Evolutionary conservation across 768 basidiomycete genomes (phyloP), one percentile per base, ranked within the genome.

Genomic region (Jaapia argillacea): DNA sequence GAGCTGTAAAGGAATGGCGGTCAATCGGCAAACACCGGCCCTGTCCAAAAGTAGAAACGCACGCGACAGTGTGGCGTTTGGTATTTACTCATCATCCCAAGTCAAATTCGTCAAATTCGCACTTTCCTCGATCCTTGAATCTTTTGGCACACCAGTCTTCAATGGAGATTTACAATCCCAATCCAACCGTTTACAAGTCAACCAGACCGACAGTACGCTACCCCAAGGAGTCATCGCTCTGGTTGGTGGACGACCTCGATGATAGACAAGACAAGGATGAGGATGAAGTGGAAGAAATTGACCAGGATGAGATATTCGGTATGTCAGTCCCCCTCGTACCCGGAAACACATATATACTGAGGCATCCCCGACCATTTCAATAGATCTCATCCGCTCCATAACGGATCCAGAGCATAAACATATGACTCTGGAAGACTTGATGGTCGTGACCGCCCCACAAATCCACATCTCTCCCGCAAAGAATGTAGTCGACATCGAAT

Each of bases 331-430:
- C 18, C 21, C 23, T 24, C 33, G 33, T 36, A 24, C 24, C 20
- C 18, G 24, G n/a, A 24, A 12, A 16, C 22, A 21, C n/a, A 25
- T 38, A 6, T 3, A 33, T 31, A n/a, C n/a, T n/a, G n/a, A n/a
- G n/a, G n/a, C n/a, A n/a, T n/a, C n/a, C n/a, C 10, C 26, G 24
- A 6, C n/a, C 6, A 45, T n/a, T 36, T 44, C 31, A 47, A n/a
- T 50, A 96, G 94, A 96, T 51, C 74, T 98, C 16, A 84, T 99
- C 42, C 77, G 92, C 45, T 83, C 80, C 3, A 97, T 98, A 36
- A 83, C 83, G 42, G 94, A 97, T 56, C 94, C 94, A 2, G 96
- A 99, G 58, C 92, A 99, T 61, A 88, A 91, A 4, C 85, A 83
- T 54, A 68, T 78, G 49, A 85, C 83, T 14, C 73, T 99, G 37